phyloP scores from a whole-genome alignment of 441 rosid species.

The Kokia cookei region DNA sequence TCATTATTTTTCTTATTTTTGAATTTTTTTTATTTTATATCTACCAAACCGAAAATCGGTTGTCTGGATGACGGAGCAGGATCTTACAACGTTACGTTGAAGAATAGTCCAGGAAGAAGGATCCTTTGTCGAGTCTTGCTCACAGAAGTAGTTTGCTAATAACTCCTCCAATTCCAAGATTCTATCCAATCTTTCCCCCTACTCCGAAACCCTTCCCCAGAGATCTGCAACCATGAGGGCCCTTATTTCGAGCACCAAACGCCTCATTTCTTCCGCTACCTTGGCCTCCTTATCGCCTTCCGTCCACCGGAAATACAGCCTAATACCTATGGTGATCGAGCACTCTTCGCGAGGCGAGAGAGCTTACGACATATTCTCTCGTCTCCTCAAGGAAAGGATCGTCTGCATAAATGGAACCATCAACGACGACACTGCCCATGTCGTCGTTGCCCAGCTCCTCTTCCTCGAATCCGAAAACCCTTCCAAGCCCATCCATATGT shows the following conservation, averaged over 20 bases:
- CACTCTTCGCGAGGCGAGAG: slow-evolving; percentile 97
- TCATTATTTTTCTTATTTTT: too few relatives aligned
- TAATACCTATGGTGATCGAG: slow-evolving; percentile 95
- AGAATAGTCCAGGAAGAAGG: neutral
- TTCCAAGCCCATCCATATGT: slow-evolving; percentile 94
- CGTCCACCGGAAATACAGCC: slow-evolving; percentile 28
- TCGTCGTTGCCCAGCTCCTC: slow-evolving; percentile 96
- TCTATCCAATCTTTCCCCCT: neutral
- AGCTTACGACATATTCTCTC: slow-evolving; percentile 93
- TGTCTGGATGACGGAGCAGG: too few relatives aligned
- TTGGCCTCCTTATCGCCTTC: neutral
- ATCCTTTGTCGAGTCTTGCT: neutral
- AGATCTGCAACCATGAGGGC: slow-evolving; percentile 1
- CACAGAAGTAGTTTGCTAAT: neutral
- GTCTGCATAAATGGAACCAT: slow-evolving; percentile 91
- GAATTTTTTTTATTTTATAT: too few relatives aligned
- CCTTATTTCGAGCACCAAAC: slow-evolving; percentile 4
- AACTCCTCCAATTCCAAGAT: neutral
- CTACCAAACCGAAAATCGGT: too few relatives aligned
- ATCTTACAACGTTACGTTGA: neutral
- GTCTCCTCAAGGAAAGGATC: slow-evolving; percentile 90
- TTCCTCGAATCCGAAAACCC: slow-evolving; percentile 97
- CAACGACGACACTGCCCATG: slow-evolving; percentile 84
- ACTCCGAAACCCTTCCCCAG: neutral
- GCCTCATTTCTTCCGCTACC: neutral